Conservation (phyloP, 768 basidiomycete species). For the Kwoniella sp. region DNA sequence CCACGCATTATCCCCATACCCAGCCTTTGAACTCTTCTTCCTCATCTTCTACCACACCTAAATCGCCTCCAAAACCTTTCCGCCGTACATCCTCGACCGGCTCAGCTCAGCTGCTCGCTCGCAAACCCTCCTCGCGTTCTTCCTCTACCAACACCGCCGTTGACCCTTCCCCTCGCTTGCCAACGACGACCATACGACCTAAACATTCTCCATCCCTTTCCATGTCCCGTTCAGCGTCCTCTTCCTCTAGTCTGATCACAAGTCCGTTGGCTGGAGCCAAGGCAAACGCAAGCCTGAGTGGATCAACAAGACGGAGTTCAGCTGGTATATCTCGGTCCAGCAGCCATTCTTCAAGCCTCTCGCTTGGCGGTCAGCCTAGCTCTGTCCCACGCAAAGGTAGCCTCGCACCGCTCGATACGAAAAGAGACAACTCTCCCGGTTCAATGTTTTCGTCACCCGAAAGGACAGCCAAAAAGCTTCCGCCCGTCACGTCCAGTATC, state of each 20-base stretch:
- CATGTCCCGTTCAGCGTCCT: constrained; percentile 26
- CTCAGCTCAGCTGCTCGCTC: constrained; percentile 5
- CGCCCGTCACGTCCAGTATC: constrained; percentile 10
- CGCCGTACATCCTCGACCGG: constrained; percentile 17
- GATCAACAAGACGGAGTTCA: constrained; percentile 3
- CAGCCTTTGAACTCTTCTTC: background rate
- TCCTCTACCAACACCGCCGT: constrained; percentile 12
- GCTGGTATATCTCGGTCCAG: constrained; percentile 9
- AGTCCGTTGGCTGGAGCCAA: constrained; percentile 6
- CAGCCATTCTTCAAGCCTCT: constrained; percentile 19
- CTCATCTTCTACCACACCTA: constrained; percentile 3
- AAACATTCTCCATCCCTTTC: constrained; percentile 28
- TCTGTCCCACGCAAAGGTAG: background rate
- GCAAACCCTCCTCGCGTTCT: constrained; percentile 16
- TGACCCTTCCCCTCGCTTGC: constrained; percentile 11
- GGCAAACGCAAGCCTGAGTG: constrained; percentile 10
- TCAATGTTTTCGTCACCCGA: constrained; percentile 14
- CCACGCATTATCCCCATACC: background rate
- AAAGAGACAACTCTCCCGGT: constrained; percentile 9
- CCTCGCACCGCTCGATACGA: constrained; percentile 7
- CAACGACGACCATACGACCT: constrained; percentile 9
- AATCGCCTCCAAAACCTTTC: constrained; percentile 7
- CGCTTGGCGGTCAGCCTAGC: background rate
- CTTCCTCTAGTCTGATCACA: constrained; percentile 22
- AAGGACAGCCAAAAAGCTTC: constrained; percentile 12